Evolutionary conservation across 768 basidiomycete genomes (phyloP), one percentile per base, ranked within the genome.

Genomic region (Pisolithus marmoratus): DNA sequence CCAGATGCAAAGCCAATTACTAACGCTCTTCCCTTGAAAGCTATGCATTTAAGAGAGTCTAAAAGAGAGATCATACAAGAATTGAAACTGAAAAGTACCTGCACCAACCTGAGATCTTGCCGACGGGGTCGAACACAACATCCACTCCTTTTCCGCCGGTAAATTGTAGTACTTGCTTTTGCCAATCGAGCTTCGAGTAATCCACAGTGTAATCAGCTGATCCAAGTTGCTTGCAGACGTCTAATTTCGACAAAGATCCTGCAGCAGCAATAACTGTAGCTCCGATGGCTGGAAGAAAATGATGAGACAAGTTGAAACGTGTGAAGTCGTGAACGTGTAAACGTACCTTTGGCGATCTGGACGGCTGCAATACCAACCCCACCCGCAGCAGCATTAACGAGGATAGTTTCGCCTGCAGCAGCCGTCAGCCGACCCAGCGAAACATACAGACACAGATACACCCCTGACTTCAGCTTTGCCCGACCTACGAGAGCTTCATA

Each of bases 251-350:
- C 27, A 74, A 73, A 15, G 90, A 88, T 24, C 90, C 82, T 20
- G 90, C 92, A 0, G 94, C 94, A 1, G 93, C 96, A 58, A 99
- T 97, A 20, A 99, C 96, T 60, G 82, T 91, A 37, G 90, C 94
- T 23, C 94, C 95, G 44, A 96, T 76, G 8, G 79, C 94, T 93
- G 53, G 14, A 6, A 37, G 23, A 29, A 36, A 24, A 24, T 36
- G 27, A 20, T 47, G 31, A 41, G 42, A 50, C 29, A 48, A 45
- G 27, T 22, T 6, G 31, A 38, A 20, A 41, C 22, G 8, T 6
- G 11, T 6, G 11, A 42, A 20, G 37, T 59, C 24, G 55, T 15
- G 49, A n/a, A 23, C 23, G 34, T 19, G 24, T 36, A 5, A 46
- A 20, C 24, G 45, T 31, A 90, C 91, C 84, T 79, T 96, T 96